Conservation (phyloP, 208 protist species). For the Crithidia bombi region DNA sequence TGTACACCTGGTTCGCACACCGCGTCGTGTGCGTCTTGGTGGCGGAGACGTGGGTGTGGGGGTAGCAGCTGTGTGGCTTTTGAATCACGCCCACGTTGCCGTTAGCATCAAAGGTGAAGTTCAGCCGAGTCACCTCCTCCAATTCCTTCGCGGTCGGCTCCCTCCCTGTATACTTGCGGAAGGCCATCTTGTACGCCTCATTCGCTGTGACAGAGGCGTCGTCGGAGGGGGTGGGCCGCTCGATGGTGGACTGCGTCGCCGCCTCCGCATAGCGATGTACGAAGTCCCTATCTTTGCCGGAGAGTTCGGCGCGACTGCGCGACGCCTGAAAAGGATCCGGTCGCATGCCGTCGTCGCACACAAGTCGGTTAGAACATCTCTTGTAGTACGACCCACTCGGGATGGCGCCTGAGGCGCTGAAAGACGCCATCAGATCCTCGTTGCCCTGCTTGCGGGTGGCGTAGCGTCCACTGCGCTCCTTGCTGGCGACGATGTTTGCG, state of each 20-base stretch:
- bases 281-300: constrained; percentile 78
- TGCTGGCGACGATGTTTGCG: background rate
- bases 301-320: constrained; percentile 56
- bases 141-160: constrained; percentile 77
- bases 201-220: constrained; percentile 40
- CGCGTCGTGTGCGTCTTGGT: constrained; percentile 42
- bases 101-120: constrained; percentile 77
- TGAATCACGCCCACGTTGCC: constrained; percentile 78
- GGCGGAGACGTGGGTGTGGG: constrained; percentile 78
- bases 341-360: constrained; percentile 18
- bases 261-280: constrained; percentile 82
- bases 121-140: constrained; percentile 66
- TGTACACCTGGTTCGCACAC: constrained; percentile 75
- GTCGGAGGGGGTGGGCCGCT: constrained; percentile 39
- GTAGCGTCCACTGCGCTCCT: constrained; percentile 28
- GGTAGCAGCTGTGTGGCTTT: constrained; percentile 80
- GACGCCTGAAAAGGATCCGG: constrained; percentile 65
- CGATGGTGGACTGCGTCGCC: constrained; percentile 40
- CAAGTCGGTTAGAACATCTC: constrained; percentile 35
- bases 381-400: constrained; percentile 64
- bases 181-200: constrained; percentile 79
- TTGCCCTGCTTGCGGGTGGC: constrained; percentile 38
- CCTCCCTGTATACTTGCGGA: constrained; percentile 69
- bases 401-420: background rate
- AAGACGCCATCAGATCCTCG: constrained; percentile 18